phyloP scores from a whole-genome alignment of 2,329 filamentous ascomycete genomes.

The Fusarium sp. region DNA sequence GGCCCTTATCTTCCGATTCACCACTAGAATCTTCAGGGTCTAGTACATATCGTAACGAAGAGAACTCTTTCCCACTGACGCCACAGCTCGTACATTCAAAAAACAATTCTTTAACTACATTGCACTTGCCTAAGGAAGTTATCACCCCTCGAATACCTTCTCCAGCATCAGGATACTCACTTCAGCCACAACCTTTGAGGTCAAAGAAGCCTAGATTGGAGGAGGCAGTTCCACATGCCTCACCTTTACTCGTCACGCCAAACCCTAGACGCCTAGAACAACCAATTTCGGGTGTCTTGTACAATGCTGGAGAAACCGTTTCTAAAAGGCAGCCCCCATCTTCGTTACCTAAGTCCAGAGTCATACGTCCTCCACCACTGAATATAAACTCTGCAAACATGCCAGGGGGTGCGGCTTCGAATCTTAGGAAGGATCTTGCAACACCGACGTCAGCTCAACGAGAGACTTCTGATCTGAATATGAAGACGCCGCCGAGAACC shows the following conservation, averaged over 20 bases:
- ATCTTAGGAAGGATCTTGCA: not conserved
- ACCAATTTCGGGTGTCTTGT: constrained; percentile 19
- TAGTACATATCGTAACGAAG: constrained; percentile 20
- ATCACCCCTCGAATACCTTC: constrained; percentile 21
- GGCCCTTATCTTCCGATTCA: constrained; percentile 25
- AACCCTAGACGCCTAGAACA: constrained; percentile 17
- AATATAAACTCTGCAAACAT: not conserved
- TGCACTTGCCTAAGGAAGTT: constrained; percentile 14
- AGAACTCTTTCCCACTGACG: constrained; percentile 4
- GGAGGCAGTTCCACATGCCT: constrained; percentile 9
- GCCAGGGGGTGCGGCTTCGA: not conserved
- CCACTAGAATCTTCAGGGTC: constrained; percentile 24
- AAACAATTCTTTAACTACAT: not conserved
- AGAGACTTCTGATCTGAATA: not conserved
- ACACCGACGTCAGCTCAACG: constrained; percentile 7
- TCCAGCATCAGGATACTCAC: constrained; percentile 10
- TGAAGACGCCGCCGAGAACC: constrained; percentile 2
- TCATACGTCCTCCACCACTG: not conserved
- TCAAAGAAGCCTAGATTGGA: constrained; percentile 18
- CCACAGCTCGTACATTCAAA: not conserved
- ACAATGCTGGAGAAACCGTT: not conserved
- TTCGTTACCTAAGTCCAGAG: not conserved
- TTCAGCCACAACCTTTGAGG: not conserved
- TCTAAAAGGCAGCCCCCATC: constrained; percentile 6
- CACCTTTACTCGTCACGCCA: constrained; percentile 18